Base-by-base conservation (phyloP, 225 moss, liverwort and hornwort species). In the Straminergon stramineum region DNA sequence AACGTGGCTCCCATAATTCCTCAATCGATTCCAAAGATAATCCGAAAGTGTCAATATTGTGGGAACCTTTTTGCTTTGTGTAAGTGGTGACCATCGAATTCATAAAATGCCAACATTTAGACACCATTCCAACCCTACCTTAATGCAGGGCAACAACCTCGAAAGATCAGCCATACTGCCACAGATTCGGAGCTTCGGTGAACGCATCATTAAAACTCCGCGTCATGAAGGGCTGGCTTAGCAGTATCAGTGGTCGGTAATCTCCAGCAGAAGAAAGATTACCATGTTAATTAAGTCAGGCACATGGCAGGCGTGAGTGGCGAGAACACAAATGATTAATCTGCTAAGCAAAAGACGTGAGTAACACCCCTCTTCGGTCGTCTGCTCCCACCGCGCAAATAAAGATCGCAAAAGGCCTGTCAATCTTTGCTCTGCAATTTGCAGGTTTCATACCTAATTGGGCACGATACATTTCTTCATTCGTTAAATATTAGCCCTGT, bases 1-100 rank as follows among this genome's bases (percentile, higher is more conserved):
- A 15, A 41, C 3, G 3, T 5, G 2, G 0, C 3, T 9, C 5
- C 41, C 3, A 15, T 17, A 43, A 45, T 27, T 27, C 4, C 16
- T 43, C 3, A 15, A 1, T 30, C 7, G 0, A 0, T 17, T 10
- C 17, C 4, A 6, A 48, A 31, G 48, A 7, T 11, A 48, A 31
- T 48, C 18, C 18, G 4, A 75, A 30, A 75, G 48, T 31, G 7
- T 30, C 45, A 18, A 75, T 30, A 48, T 18, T 48, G 10, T 74
- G 2, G 2, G 6, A 74, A 10, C 18, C 75, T 48, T 45, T 45
- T 73, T 73, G 7, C 27, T 41, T 15, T 26, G 43, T 8, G 26
- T 28, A 45, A 6, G 73, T 28, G 17, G 17, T 74, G 11, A 7
- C 75, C 11, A 48, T 31, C 18, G 11, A 30, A 48, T 48, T 48